Base-by-base conservation (phyloP, 306 rosid species). In the Begonia peltatifolia region DNA sequence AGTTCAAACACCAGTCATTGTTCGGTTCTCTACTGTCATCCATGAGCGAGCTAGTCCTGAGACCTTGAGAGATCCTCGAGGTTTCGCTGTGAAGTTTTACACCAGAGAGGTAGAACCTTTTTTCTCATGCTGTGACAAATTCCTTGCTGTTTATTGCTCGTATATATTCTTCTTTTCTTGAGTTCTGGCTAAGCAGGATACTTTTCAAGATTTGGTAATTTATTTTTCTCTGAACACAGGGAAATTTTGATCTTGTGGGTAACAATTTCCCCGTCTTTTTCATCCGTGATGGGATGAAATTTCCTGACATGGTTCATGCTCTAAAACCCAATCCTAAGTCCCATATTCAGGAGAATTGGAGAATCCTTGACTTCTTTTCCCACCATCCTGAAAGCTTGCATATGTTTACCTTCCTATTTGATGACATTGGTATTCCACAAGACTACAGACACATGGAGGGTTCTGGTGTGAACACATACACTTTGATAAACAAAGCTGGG, bases 11-110 rank as follows among this genome's bases (percentile, higher is more conserved):
- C 95, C 97, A 13, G 76, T 89, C 22, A 82, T 89, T 58, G 90
- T 89, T 20, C 95, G 95, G 57, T 89, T 89, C 75, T 89, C 95
- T 3, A 89, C 97, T 51, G 95, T 84, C 49, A 84, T 84, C 69
- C 97, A 84, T 50, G 97, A 89, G 75, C 95, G 95, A 60, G 97
- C 95, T 60, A 89, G 97, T 79, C 97, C 97, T 58, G 97, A 89
- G 74, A 80, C 95, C 50, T 51, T 84, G 65, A 79, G 93, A 65
- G 94, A 84, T 57, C 93, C 94, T 59, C 80, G 95, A 20, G 94
- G 94, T 46, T 88, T 84, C 61, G 88, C 93, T 17, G 94, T 81
- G 64, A 84, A 88, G 57, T 82, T 84, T 49, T 84, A 87, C 85
- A 84, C 87, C 72, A 74, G 95, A 61, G 95, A 89, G 89, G 95